Conservation (phyloP, 257 asterid genomes). For the Catharanthus roseus region DNA sequence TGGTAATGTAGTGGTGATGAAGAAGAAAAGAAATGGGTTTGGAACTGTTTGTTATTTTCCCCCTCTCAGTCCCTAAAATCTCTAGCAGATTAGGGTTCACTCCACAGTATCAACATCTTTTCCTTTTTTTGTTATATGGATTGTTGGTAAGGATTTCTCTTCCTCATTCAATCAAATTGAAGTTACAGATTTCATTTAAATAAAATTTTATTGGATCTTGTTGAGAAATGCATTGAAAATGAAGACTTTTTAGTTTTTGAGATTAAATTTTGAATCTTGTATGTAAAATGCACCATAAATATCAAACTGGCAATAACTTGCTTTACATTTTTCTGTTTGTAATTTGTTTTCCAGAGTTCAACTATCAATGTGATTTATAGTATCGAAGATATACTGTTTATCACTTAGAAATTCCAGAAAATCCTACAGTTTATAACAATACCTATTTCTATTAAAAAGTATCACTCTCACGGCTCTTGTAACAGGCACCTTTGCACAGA, state of each 20-base stretch:
- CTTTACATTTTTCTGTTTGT: not conserved
- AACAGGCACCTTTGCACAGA: constrained; percentile 87
- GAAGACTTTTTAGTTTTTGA: no score
- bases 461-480: not conserved
- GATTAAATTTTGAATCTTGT: not conserved
- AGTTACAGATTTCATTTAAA: not conserved
- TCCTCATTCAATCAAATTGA: not conserved
- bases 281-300: not conserved
- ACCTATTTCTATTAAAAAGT: not conserved
- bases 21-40: constrained; percentile 29
- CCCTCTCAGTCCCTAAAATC: constrained; percentile 50
- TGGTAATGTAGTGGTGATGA: constrained; percentile 21
- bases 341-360: not conserved
- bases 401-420: not conserved
- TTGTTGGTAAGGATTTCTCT: not conserved
- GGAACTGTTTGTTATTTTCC: constrained; percentile 59
- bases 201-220: not conserved
- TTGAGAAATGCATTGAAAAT: no score
- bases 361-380: not conserved
- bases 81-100: constrained; percentile 64
- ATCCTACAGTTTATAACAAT: no score
- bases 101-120: constrained; percentile 47
- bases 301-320: not conserved
- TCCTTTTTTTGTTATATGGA: not conserved
- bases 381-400: not conserved